Evolutionary conservation across 345 rosid genomes (phyloP).

Genomic region (Brassica incana): DNA sequence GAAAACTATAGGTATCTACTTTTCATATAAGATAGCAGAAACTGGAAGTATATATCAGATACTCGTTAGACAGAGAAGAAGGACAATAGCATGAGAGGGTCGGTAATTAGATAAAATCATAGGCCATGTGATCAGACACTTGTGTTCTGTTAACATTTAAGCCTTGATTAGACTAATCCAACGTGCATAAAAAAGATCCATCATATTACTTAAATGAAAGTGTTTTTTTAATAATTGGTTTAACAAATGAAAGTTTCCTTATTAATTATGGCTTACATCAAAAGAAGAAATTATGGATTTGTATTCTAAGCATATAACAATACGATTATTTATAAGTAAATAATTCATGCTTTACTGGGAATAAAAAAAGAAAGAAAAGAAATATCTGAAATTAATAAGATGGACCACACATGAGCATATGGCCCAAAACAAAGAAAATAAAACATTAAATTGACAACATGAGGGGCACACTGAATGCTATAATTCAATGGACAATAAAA

Average conservation of each 20-base stretch:
- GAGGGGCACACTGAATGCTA: constrained; percentile 32
- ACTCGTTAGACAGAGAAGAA: not conserved
- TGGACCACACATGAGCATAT: constrained; percentile 26
- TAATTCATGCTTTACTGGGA: no score
- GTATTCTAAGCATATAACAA: no score
- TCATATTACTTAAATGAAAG: not conserved
- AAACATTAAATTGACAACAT: not conserved
- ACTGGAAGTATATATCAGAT: not conserved
- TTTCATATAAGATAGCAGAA: not conserved
- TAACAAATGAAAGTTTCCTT: no score
- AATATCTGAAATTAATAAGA: not conserved
- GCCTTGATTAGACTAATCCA: constrained; percentile 4
- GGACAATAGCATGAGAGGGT: constrained; percentile 16
- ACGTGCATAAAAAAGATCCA: not conserved
- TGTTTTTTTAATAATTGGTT: no score
- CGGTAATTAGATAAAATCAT: not conserved
- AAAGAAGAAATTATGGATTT: no score
- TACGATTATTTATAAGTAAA: no score
- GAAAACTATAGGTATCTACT: not conserved
- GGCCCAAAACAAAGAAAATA: constrained; percentile 6
- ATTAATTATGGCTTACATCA: no score
- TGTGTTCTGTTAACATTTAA: not conserved
- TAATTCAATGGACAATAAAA: constrained; percentile 18
- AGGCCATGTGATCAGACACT: not conserved
- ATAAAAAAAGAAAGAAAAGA: no score